A percentile compares a stretch with the other conserved stretches of the same genome.
Conservation (phyloP, 23 red algal genomes). For the Pyropia haitanensis region DNA sequence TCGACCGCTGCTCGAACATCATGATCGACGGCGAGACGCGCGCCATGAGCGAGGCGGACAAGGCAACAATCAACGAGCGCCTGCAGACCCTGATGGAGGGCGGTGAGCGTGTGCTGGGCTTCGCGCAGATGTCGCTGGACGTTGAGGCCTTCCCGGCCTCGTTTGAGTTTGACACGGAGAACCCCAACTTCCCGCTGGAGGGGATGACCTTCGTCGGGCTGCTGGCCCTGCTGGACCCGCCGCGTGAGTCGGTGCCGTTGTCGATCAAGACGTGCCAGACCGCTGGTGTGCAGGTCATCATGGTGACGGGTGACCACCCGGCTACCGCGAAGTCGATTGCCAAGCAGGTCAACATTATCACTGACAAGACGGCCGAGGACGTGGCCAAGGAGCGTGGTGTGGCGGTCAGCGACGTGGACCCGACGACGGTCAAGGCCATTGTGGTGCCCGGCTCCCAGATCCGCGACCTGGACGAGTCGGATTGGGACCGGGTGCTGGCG, state of each 20-base stretch:
- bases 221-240: constrained; percentile 62
- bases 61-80: constrained; percentile 8
- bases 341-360: constrained; percentile 26
- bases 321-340: constrained; percentile 62
- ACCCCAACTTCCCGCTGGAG: constrained; percentile 20
- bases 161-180: constrained; percentile 32
- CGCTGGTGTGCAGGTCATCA: constrained; percentile 58
- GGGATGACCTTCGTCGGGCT: constrained; percentile 48
- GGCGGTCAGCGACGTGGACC: constrained; percentile 13
- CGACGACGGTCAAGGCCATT: constrained; percentile 14
- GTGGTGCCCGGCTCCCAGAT: constrained; percentile 21
- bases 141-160: neutral
- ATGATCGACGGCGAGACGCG: constrained; percentile 1
- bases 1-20: constrained; percentile 16
- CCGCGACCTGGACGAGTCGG: constrained; percentile 5
- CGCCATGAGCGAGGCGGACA: neutral
- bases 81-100: constrained; percentile 15
- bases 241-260: constrained; percentile 34
- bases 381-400: constrained; percentile 16
- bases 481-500: constrained; percentile 1
- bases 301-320: constrained; percentile 75
- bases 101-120: constrained; percentile 38
- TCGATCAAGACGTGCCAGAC: constrained; percentile 49
- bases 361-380: constrained; percentile 2
- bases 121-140: constrained; percentile 22